These are phyloP conservation scores for Nevesoporus exiguus DNA, from an alignment of 768 basidiomycete species.

Conservation along the genomic window DNA sequence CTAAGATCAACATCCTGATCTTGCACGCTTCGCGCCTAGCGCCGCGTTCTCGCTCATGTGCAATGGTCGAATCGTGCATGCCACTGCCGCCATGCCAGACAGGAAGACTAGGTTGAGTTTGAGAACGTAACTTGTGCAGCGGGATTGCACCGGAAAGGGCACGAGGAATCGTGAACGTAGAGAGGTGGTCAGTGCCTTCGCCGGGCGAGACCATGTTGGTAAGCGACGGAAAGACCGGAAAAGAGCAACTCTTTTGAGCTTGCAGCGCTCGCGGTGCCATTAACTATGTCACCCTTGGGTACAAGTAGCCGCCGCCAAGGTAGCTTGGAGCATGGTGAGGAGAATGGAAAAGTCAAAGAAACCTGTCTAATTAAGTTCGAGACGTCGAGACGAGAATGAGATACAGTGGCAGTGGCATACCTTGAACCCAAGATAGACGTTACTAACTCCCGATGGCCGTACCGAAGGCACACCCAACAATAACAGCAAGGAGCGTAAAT, in stretches of 20 bases:
- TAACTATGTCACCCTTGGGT: constrained; percentile 46
- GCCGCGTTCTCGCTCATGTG: constrained; percentile 52
- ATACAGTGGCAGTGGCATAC: constrained; percentile 3
- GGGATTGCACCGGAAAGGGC: constrained; percentile 65
- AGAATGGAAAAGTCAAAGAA: constrained; percentile 45
- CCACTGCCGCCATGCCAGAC: constrained; percentile 63
- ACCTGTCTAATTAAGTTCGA: constrained; percentile 40
- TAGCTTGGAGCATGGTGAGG: constrained; percentile 43
- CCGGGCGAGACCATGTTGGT: constrained; percentile 43
- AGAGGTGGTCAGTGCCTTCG: constrained; percentile 53
- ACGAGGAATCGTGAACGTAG: constrained; percentile 50
- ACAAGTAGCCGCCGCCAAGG: constrained; percentile 51
- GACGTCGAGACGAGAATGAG: neutral
- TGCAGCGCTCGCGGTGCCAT: constrained; percentile 37
- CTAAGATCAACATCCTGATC: constrained; percentile 45
- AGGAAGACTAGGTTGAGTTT: constrained; percentile 63
- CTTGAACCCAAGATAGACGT: constrained; percentile 67
- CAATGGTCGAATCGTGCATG: constrained; percentile 59
- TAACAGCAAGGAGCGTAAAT: constrained; percentile 48
- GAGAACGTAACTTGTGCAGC: constrained; percentile 55
- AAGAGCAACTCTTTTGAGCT: constrained; percentile 59
- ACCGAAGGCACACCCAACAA: constrained; percentile 50
- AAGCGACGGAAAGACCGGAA: constrained; percentile 58
- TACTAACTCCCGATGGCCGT: constrained; percentile 57
- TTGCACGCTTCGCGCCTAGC: constrained; percentile 52